Percentiles rank a stretch among this genome's conserved stretches.
These are phyloP conservation scores for Stenocarpella maydis DNA, from an alignment of 2,329 filamentous ascomycete genomes.

Conservation along the genomic window DNA sequence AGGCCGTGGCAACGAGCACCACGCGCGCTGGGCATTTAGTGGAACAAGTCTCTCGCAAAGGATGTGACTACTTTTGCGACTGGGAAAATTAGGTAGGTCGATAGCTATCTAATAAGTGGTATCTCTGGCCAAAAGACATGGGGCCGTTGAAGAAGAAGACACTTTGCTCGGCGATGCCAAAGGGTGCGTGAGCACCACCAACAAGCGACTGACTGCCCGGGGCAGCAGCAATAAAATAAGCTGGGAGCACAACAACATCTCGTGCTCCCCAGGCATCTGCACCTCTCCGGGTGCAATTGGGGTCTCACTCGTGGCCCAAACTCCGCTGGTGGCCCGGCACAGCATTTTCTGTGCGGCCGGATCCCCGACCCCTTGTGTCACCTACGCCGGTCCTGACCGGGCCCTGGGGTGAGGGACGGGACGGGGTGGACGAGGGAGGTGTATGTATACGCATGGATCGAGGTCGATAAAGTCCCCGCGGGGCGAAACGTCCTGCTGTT, in stretches of 20 bases:
- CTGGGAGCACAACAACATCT: neutral
- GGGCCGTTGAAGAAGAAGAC: neutral
- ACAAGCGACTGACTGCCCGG: neutral
- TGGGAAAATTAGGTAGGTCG: neutral
- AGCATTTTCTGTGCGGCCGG: neutral
- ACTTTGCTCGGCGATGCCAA: neutral
- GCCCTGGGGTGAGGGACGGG: neutral
- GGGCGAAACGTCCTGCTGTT: too few species aligned
- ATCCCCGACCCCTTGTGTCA: neutral
- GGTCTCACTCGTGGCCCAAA: neutral
- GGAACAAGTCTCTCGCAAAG: neutral
- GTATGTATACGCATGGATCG: neutral
- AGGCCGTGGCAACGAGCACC: neutral
- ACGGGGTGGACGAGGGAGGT: too few species aligned
- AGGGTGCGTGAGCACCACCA: neutral
- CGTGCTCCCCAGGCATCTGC: neutral
- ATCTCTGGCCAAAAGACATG: neutral
- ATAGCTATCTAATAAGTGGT: slow-evolving; percentile 10
- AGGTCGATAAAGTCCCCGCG: too few species aligned
- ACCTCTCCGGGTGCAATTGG: neutral
- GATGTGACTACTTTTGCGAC: neutral
- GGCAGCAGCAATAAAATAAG: neutral
- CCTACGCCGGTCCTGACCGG: neutral
- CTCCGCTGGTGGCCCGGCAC: neutral
- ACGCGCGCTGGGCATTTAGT: neutral